Evolutionary conservation across 2,329 filamentous ascomycete genomes (phyloP), one percentile per base, ranked within the genome.

Genomic region (Aspergillus tamarii): DNA sequence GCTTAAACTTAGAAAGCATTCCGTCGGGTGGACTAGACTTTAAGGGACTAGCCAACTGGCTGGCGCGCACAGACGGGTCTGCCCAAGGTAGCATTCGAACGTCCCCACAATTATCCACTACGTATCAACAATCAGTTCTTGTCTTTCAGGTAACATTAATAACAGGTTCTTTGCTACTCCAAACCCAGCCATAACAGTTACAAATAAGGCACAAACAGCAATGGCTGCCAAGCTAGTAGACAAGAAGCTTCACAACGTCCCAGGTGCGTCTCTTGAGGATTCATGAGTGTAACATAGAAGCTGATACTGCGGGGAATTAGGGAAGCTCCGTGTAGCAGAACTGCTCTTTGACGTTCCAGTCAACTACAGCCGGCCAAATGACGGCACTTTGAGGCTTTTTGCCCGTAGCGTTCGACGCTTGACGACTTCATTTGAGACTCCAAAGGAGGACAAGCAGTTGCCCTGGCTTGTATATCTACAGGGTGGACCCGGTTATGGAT

Each of bases 271-370:
- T 55, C 50, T 16, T 32, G 19, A 32, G 28, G 28, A 11, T 8
- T 5, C 12, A 11, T 55, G 12, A n/a, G 12, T 19, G 52, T 26
- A 39, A 28, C 34, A 21, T 26, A 21, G 23, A 21, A 41, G 52
- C 61, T 65, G 41, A 67, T 60, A 54, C 59, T 57, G 57, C 32
- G 57, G 62, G 61, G 21, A 62, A 53, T 21, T 59, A 93, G 92
- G 92, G 56, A 90, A 89, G 74, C 83, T 96, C 53, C 84, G 86
- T 64, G 86, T 96, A 65, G 91, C 91, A 2, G 93, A 97, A 76
- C 85, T 94, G 72, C 91, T 93, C 82, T 97, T 97, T 78, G 86
- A 92, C 69, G 93, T 97, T 12, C 93, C 94, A 4, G 84, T 92
- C 65, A 91, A 96, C 80, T 91, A 96, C 77, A 79, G 80, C 66